A percentile compares a stretch with the other conserved stretches of the same genome.
Evolutionary conservation across 2,329 filamentous ascomycete species (phyloP).

Genomic region (Hypoxylon sp.): DNA sequence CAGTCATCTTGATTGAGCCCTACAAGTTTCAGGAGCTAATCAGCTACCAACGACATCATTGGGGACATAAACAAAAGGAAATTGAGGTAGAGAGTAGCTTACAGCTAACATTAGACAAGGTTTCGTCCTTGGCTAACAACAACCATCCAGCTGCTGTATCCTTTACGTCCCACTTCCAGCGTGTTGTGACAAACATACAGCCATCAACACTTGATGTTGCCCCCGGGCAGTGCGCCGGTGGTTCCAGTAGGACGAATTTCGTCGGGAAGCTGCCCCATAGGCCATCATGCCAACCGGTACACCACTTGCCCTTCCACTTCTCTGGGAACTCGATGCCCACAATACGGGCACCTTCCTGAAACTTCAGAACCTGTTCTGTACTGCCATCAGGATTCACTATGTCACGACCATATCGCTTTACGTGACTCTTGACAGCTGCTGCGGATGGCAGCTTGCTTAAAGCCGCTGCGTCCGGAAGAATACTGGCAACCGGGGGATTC

Average conservation of each 20-base stretch:
- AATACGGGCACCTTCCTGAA: conserved; percentile 52
- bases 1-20: conserved; percentile 62
- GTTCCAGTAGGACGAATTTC: conserved; percentile 47
- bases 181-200: conserved; percentile 44
- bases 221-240: conserved; percentile 44
- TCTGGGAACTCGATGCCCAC: conserved; percentile 52
- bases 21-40: conserved; percentile 37
- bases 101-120: conserved; percentile 63
- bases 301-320: conserved; percentile 53
- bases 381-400: conserved; percentile 51
- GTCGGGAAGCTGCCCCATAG: conserved; percentile 46
- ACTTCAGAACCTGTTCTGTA: conserved; percentile 54
- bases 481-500: conserved; percentile 47
- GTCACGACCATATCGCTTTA: conserved; percentile 52
- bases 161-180: conserved; percentile 51
- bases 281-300: conserved; percentile 52
- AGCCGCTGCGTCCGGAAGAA: conserved; percentile 46
- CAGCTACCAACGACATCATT: conserved; percentile 3
- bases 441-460: conserved; percentile 51
- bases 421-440: conserved; percentile 51
- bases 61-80: neutral
- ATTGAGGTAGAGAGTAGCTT: conserved; percentile 52
- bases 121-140: conserved; percentile 61
- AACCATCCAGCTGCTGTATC: conserved; percentile 49
- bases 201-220: conserved; percentile 30